Evolutionary conservation across 73 alveolate species (phyloP), one percentile per base, ranked within the genome.

Genomic region (Paramecium primaurelia): DNA sequence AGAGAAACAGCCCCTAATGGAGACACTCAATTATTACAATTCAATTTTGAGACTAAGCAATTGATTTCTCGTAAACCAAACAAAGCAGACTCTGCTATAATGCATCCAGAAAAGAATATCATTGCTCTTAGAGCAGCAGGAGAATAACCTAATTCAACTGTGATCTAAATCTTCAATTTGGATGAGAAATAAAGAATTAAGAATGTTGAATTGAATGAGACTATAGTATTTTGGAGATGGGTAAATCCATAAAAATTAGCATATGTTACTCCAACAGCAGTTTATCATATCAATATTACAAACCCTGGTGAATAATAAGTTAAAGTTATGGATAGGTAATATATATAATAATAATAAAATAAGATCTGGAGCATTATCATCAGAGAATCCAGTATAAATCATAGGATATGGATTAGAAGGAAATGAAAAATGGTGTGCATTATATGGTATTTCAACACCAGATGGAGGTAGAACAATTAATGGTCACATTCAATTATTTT

Each of bases 21-120:
- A 44, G 75, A 71, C 1, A 37, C 69, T 45, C 93, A 54, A 86
- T 40, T 87, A 2, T 14, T 95, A 10, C 34, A 25, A 44, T 80
- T 80, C 88, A 89, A 69, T 75, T 80, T 71, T 80, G 83, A 45
- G 68, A 25, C 54, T 1, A 64, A 51, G 34, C 59, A 47, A 51
- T 22, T 84, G 44, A 32, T 26, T 47, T 47, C 71, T 37, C 96
- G 99, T 87, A 97, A 97, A 96, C 97, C 99, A 92, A 97, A 96
- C 95, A 98, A 95, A 95, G 99, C 99, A 51, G 99, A 98, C 36
- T 97, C 97, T 16, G 98, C 97, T 28, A 90, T 98, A 93, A 98
- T 97, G 99, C 99, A 98, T 94, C 99, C 99, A 37, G 68, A 96
- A 59, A 92, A 95, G 92, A 96, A 97, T 93, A 95, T 98, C 92